Base-by-base conservation (phyloP, 1,284 basidiomycete species). In the Volvariella volvacea region DNA sequence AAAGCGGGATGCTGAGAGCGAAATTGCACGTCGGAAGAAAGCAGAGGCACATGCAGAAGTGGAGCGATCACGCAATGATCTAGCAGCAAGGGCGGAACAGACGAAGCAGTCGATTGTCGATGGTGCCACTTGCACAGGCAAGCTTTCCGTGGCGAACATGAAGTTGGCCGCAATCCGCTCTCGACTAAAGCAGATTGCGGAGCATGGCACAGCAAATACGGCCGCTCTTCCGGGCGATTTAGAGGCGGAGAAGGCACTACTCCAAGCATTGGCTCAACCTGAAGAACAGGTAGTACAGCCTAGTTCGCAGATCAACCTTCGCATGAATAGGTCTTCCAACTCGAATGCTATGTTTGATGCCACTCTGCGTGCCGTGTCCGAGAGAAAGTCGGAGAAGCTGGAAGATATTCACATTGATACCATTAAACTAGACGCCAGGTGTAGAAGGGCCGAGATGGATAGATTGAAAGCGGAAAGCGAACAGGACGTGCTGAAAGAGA, bases 331-430 rank as follows among this genome's bases (percentile, higher is more conserved):
- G 7, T 84, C 89, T 7, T 73, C 73, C 45, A 91, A 91, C 56
- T 82, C 88, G 10, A 74, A 73, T 41, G 80, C 81, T 28, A 86
- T 92, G 69, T 88, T 95, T 55, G 83, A 91, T 22, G 87, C 85
- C 7, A 83, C 86, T 22, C 75, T 96, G 52, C 80, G 84, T 20
- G 88, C 87, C 9, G 80, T 87, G 22, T 82, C 83, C 41, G 85
- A 92, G 57, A 74, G 89, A 40, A 79, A 76, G 45, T 88, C 86
- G 16, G 86, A 90, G 50, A 81, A 82, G 52, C 67, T 92, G 38
- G 90, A 93, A 53, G 81, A 85, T n/a, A 60, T 77, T 20, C 78
- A 76, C 49, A 61, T 81, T 14, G 83, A 87, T 46, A 83, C 79
- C 48, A 68, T 95, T 55, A 84, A 81, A 55, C 72, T 86, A 9